Evolutionary conservation across 352 stramenopile genomes (phyloP), one percentile per base, ranked within the genome.

Genomic region (Plasmopara muralis): DNA sequence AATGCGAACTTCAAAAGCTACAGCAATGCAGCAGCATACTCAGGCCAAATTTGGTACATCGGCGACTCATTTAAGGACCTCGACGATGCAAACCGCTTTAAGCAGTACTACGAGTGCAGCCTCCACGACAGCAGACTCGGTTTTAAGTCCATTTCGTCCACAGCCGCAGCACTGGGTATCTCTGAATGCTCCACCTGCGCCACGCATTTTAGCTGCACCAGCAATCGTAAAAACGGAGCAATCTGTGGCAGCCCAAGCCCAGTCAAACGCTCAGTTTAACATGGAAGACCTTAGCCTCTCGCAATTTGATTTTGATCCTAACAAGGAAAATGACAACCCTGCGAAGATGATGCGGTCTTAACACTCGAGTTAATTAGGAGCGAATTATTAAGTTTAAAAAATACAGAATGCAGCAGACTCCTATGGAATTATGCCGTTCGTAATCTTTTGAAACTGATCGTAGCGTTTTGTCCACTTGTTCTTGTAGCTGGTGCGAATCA

Each of bases 371-470:
- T 1, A 50, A 15, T 9, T 13, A n/a, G 29, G 46, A 51, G 61
- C 54, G 45, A 18, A 61, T 55, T 50, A 53, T 55, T 57, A 50
- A 62, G 1, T 1, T 35, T 35, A 12, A 2, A 35, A 35, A 35
- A 35, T n/a, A 5, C 10, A 35, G 31, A 12, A 41, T 47, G 15
- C 47, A 34, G 7, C 15, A 13, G 52, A 49, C 31, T 53, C 33
- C 40, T 72, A 93, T 6, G 78, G 79, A 30, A 89, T 31, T 55
- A 94, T 96, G 16, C 83, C 82, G 62, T 97, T 95, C 20, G 77
- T 95, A 53, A 85, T 83, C 51, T 97, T 84, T 60, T 98, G 91
- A 65, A 98, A 98, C 46, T 88, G 66, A 64, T 98, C 90, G 66
- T 98, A 98, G 16, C 93, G 63, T 56, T 90, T 90, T 8, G 93